phyloP scores from a whole-genome alignment of 2,329 filamentous ascomycete genomes.

The Pyricularia grisea region DNA sequence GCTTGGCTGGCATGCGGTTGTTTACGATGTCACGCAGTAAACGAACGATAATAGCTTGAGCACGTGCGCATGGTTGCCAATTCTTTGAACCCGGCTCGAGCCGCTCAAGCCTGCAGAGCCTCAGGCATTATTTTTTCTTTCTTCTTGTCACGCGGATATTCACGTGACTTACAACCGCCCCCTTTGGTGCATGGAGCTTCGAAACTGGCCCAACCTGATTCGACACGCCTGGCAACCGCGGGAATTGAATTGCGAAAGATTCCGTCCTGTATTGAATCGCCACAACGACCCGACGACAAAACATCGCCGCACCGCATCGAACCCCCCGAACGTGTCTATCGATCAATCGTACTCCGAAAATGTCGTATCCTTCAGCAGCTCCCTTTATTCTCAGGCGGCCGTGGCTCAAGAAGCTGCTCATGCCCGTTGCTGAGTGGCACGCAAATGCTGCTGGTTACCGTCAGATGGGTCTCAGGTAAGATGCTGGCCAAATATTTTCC shows the following conservation, averaged over 20 bases:
- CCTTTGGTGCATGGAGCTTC: conserved; percentile 3
- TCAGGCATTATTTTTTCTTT: not conserved
- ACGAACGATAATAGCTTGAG: not conserved
- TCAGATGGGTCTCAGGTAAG: conserved; percentile 8
- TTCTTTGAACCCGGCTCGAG: not conserved
- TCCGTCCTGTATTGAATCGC: not conserved
- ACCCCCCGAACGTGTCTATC: not conserved
- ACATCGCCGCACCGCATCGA: not conserved
- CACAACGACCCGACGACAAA: conserved; percentile 1
- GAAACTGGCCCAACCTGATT: conserved; percentile 6
- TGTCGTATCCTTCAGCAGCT: conserved; percentile 65
- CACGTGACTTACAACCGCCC: conserved; percentile 2
- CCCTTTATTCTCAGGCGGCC: conserved; percentile 75
- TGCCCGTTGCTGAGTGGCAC: conserved; percentile 84
- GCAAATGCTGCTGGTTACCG: conserved; percentile 57
- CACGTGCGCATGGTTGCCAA: not conserved
- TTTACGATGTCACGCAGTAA: not conserved
- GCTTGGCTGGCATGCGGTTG: not conserved
- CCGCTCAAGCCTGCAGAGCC: not conserved
- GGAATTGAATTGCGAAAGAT: conserved; percentile 5
- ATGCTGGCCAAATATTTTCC: not conserved
- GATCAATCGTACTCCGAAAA: conserved; percentile 11
- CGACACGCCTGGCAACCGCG: conserved; percentile 3
- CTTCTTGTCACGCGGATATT: not conserved
- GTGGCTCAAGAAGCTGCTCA: conserved; percentile 72